Conservation (phyloP, 1,139 yeast genomes). For the Debaryomycetaceae sp. region DNA sequence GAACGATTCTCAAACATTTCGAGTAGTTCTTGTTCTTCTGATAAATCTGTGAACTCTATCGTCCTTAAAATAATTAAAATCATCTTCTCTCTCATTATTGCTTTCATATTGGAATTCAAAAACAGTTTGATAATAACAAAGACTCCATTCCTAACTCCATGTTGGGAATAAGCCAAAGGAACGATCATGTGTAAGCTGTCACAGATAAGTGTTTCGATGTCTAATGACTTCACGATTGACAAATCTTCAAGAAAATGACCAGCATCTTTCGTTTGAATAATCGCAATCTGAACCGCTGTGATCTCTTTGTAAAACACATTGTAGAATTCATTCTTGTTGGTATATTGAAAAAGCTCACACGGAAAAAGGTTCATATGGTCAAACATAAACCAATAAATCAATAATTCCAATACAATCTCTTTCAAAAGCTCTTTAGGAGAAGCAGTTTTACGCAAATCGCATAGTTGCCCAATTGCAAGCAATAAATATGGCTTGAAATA, state of each 20-base stretch:
- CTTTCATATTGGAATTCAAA: slow-evolving; percentile 12
- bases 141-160: slow-evolving; percentile 39
- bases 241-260: slow-evolving; percentile 14
- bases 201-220: slow-evolving; percentile 17
- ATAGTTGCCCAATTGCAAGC: slow-evolving; percentile 19
- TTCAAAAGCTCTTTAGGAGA: slow-evolving; percentile 24
- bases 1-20: slow-evolving; percentile 10
- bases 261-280: slow-evolving; percentile 3
- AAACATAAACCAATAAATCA: slow-evolving; percentile 42
- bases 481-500: slow-evolving; percentile 30
- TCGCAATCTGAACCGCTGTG: slow-evolving; percentile 30
- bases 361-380: slow-evolving; percentile 37
- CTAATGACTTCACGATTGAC: slow-evolving; percentile 12
- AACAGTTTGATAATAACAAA: slow-evolving; percentile 16
- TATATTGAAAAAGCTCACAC: slow-evolving; percentile 30
- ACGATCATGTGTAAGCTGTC: slow-evolving; percentile 35
- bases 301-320: slow-evolving; percentile 29
- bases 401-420: slow-evolving; percentile 25
- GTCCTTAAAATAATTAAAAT: slow-evolving; percentile 19
- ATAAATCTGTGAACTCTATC: slow-evolving; percentile 40
- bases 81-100: slow-evolving; percentile 15
- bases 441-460: slow-evolving; percentile 11
- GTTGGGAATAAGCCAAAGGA: slow-evolving; percentile 43
- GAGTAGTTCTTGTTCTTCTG: slow-evolving; percentile 19
- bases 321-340: slow-evolving; percentile 21